These are phyloP conservation scores for Capsicum baccatum DNA, from an alignment of 257 asterid species.

Conservation along the genomic window DNA sequence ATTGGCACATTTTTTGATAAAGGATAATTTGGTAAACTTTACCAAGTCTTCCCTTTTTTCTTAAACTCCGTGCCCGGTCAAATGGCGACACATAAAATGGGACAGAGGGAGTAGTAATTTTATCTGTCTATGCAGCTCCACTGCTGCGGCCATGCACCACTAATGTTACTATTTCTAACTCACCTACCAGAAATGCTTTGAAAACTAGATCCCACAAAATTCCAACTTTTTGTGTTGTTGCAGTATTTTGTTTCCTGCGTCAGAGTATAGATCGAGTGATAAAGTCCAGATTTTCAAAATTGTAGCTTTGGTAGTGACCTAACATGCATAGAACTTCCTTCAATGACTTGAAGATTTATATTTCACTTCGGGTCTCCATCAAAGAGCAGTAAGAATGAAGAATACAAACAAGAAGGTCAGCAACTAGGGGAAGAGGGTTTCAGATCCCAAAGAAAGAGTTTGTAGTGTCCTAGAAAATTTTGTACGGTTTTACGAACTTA, in stretches of 20 bases:
- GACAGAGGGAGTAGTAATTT: too few species aligned
- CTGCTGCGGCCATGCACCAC: not conserved
- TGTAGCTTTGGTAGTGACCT: not conserved
- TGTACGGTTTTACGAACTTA: too few species aligned
- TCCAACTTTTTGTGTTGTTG: slow-evolving; percentile 19
- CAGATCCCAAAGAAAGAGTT: not conserved
- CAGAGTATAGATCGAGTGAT: not conserved
- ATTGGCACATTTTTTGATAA: too few species aligned
- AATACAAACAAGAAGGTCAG: not conserved
- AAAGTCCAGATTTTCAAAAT: not conserved
- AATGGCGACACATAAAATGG: too few species aligned
- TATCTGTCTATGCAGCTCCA: not conserved
- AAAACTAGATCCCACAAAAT: not conserved
- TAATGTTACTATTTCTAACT: not conserved
- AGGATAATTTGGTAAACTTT: too few species aligned
- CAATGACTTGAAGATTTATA: not conserved
- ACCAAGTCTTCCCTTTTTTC: too few species aligned
- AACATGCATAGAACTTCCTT: not conserved
- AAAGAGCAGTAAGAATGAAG: not conserved
- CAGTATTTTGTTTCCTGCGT: slow-evolving; percentile 19
- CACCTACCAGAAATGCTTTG: slow-evolving; percentile 13
- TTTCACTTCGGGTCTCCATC: not conserved
- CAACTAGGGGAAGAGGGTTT: not conserved
- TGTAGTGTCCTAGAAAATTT: too few species aligned
- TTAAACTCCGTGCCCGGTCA: too few species aligned